Conservation (phyloP, 106 monocot genomes). For the Triglochin maritima region DNA sequence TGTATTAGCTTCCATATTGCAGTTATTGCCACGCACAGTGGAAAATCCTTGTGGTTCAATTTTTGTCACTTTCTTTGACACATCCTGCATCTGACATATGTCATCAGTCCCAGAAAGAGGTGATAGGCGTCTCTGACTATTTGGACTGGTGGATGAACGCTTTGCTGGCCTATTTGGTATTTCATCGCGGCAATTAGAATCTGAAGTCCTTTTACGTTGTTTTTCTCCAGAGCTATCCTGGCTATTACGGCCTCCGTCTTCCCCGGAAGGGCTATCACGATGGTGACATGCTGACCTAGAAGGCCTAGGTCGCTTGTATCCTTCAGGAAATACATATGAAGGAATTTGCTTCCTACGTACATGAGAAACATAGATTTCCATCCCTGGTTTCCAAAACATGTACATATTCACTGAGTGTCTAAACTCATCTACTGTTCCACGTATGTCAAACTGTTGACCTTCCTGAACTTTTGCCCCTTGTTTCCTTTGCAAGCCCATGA, state of each 20-base stretch:
- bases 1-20: no score
- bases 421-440: slow-evolving; percentile 78
- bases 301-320: slow-evolving; percentile 46
- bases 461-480: slow-evolving; percentile 42
- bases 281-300: slow-evolving; percentile 13
- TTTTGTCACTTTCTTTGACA: no score
- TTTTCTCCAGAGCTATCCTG: slow-evolving; percentile 1
- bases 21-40: neutral
- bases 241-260: slow-evolving; percentile 3
- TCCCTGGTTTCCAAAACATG: slow-evolving; percentile 71
- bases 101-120: neutral
- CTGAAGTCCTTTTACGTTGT: neutral
- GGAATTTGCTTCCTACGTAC: slow-evolving; percentile 85
- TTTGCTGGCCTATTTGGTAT: neutral
- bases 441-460: slow-evolving; percentile 80
- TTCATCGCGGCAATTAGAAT: neutral
- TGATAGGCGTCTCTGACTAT: neutral
- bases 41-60: neutral
- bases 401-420: slow-evolving; percentile 64
- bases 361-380: slow-evolving; percentile 78
- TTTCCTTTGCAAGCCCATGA: slow-evolving; percentile 69
- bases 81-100: no score
- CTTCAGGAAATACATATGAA: slow-evolving; percentile 78
- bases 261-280: slow-evolving; percentile 6
- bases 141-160: neutral